These are phyloP conservation scores for Cylindrotheca fusiformis DNA, from an alignment of 108 stramenopile genomes.

Conservation along the genomic window DNA sequence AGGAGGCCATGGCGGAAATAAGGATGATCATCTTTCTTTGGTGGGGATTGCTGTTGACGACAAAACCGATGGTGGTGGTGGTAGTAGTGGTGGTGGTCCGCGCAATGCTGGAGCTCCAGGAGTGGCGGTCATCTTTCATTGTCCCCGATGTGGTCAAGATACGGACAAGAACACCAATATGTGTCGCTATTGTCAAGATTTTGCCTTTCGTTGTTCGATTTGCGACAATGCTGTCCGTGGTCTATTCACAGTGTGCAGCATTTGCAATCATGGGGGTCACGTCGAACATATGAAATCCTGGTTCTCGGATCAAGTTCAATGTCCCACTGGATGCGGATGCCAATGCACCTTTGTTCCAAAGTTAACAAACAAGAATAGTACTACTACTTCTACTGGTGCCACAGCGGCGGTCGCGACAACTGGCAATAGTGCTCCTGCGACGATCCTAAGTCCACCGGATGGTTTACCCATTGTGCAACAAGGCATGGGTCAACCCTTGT, in stretches of 20 bases:
- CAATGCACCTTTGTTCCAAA: constrained; percentile 48
- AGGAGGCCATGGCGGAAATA: too few species aligned
- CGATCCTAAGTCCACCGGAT: too few species aligned
- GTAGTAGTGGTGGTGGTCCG: too few species aligned
- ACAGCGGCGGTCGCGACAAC: too few species aligned
- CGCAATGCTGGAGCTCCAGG: constrained; percentile 35
- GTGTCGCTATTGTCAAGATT: constrained; percentile 54
- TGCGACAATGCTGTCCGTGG: constrained; percentile 76
- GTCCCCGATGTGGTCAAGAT: constrained; percentile 48
- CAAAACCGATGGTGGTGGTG: too few species aligned
- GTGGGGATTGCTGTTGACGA: too few species aligned
- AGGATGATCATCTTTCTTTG: too few species aligned
- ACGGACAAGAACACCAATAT: constrained; percentile 32
- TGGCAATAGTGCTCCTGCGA: too few species aligned
- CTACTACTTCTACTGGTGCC: too few species aligned
- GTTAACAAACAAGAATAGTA: too few species aligned
- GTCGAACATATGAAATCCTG: constrained; percentile 65
- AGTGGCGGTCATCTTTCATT: constrained; percentile 42
- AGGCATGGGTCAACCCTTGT: too few species aligned
- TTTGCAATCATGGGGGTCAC: constrained; percentile 68
- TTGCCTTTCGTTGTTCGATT: constrained; percentile 72
- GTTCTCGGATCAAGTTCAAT: constrained; percentile 54
- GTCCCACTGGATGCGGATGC: constrained; percentile 85
- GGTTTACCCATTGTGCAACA: too few species aligned
- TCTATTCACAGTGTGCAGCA: constrained; percentile 58